Conservation (phyloP, 1,284 basidiomycete genomes). For the Boletus smithii region DNA sequence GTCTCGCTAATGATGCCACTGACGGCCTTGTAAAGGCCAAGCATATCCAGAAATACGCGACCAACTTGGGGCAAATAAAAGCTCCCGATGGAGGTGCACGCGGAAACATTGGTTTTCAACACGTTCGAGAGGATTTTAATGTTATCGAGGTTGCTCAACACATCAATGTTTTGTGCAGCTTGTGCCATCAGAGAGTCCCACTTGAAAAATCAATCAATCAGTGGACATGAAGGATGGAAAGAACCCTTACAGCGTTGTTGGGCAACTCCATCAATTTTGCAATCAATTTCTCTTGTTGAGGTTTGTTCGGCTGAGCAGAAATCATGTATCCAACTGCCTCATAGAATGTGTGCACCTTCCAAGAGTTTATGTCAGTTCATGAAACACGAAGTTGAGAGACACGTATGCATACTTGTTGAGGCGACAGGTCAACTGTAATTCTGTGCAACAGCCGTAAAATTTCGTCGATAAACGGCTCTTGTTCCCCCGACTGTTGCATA, state of each 20-base stretch:
- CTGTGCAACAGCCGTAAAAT: constrained; percentile 90
- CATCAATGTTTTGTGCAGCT: constrained; percentile 91
- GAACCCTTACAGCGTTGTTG: constrained; percentile 81
- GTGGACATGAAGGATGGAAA: neutral
- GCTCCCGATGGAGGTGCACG: constrained; percentile 94
- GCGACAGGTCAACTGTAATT: constrained; percentile 93
- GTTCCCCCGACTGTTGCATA: constrained; percentile 97
- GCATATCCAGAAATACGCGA: constrained; percentile 97
- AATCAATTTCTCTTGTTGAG: constrained; percentile 94
- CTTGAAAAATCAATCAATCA: constrained; percentile 38
- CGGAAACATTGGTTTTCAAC: constrained; percentile 97
- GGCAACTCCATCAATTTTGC: constrained; percentile 96
- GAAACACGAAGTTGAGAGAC: neutral
- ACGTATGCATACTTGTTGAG: constrained; percentile 69
- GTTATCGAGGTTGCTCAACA: constrained; percentile 88
- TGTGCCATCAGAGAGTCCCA: constrained; percentile 99
- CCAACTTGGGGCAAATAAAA: constrained; percentile 98
- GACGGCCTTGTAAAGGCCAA: constrained; percentile 96
- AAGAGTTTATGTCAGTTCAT: constrained; percentile 6
- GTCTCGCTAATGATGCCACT: constrained; percentile 97
- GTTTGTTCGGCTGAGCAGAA: constrained; percentile 96
- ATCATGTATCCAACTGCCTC: constrained; percentile 99
- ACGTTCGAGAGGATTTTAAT: constrained; percentile 98
- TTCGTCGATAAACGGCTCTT: constrained; percentile 98
- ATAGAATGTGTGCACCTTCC: constrained; percentile 90